Conservation (phyloP, 1,284 basidiomycete species). For the Apiotrichum sp. region DNA sequence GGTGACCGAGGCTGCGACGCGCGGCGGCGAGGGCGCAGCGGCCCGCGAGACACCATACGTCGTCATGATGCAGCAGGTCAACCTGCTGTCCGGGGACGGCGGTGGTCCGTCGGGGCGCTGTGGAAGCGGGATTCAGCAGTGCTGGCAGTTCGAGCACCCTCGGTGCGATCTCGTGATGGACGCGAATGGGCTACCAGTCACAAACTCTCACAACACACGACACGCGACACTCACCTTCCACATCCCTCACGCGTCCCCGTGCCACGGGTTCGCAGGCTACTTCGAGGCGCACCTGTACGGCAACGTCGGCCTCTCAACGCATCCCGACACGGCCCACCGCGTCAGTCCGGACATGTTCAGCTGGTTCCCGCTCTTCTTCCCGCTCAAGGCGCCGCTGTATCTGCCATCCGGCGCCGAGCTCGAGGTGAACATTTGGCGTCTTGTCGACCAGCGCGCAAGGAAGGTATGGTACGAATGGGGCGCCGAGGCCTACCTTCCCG, state of each 20-base stretch:
- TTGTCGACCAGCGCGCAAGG: slow-evolving; percentile 65
- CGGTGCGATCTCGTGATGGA: slow-evolving; percentile 69
- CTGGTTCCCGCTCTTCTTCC: slow-evolving; percentile 99
- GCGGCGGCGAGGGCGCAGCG: slow-evolving; percentile 54
- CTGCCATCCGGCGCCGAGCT: slow-evolving; percentile 87
- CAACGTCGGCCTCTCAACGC: slow-evolving; percentile 84
- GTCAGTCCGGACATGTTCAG: slow-evolving; percentile 93
- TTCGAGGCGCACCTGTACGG: slow-evolving; percentile 93
- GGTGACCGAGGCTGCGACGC: slow-evolving; percentile 48
- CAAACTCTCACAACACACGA: slow-evolving; percentile 81
- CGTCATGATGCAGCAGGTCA: slow-evolving; percentile 92
- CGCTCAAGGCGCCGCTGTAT: slow-evolving; percentile 88
- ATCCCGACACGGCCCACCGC: slow-evolving; percentile 75
- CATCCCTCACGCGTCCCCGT: slow-evolving; percentile 87
- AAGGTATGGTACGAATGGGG: slow-evolving; percentile 98
- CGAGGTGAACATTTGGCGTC: slow-evolving; percentile 88
- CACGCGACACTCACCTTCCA: slow-evolving; percentile 77
- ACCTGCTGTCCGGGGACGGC: slow-evolving; percentile 70
- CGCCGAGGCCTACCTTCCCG: slow-evolving; percentile 78
- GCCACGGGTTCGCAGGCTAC: slow-evolving; percentile 96
- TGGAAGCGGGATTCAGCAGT: slow-evolving; percentile 81
- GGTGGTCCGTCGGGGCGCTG: slow-evolving; percentile 55
- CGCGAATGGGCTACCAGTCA: slow-evolving; percentile 65
- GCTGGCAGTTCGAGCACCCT: slow-evolving; percentile 97
- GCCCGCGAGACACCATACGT: slow-evolving; percentile 84